A percentile compares a stretch with the other conserved stretches of the same genome.
Evolutionary conservation across 208 protist species (phyloP).

Genomic region (Wallacemonas collosoma): DNA sequence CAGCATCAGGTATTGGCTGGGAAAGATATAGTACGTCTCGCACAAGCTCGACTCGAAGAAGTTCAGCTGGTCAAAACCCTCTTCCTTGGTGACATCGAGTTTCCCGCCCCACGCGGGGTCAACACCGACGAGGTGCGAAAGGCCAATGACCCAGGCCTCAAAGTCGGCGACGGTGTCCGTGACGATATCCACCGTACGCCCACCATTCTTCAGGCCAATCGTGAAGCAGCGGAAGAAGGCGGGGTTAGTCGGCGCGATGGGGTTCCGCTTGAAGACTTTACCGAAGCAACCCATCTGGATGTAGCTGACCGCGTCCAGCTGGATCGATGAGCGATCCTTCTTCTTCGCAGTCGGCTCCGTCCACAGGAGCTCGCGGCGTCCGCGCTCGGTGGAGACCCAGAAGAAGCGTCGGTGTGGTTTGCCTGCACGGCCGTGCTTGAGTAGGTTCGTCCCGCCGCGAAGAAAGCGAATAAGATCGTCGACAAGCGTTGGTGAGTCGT

Average conservation of each 20-base stretch:
- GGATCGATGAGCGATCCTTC: constrained; percentile 61
- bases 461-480: constrained; percentile 86
- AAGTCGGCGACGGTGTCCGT: constrained; percentile 88
- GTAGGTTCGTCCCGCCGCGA: constrained; percentile 78
- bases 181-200: constrained; percentile 92
- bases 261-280: constrained; percentile 91
- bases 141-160: constrained; percentile 92
- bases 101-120: constrained; percentile 92
- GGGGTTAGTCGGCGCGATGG: constrained; percentile 50
- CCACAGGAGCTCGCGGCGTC: constrained; percentile 73
- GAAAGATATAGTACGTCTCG: constrained; percentile 88
- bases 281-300: constrained; percentile 91
- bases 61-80: constrained; percentile 65
- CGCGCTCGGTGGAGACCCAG: constrained; percentile 69
- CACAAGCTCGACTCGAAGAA: constrained; percentile 85
- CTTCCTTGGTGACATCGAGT: constrained; percentile 78
- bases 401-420: constrained; percentile 90
- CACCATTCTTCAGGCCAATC: constrained; percentile 74
- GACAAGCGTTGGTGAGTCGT: constrained; percentile 87
- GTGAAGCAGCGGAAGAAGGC: constrained; percentile 90
- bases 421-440: constrained; percentile 91
- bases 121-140: constrained; percentile 80
- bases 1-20: constrained; percentile 73
- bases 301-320: constrained; percentile 77
- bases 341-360: constrained; percentile 53